A percentile compares a stretch with the other conserved stretches of the same genome.
Evolutionary conservation across 2,329 filamentous ascomycete genomes (phyloP).

Genomic region (Triangularia verruculosa): DNA sequence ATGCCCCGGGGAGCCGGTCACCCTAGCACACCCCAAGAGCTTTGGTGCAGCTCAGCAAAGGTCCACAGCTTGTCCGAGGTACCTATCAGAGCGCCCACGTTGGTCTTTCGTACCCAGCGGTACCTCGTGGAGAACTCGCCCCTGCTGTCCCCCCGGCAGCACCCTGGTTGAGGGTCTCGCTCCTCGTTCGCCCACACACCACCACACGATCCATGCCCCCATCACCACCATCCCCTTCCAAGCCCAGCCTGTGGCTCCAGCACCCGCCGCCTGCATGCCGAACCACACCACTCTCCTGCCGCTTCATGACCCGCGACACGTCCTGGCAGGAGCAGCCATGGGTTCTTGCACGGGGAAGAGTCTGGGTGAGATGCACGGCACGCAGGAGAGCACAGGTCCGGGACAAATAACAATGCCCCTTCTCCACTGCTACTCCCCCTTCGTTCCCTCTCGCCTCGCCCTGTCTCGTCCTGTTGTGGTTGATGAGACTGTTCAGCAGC

Average conservation of each 20-base stretch:
- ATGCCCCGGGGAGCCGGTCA: conserved; percentile 21
- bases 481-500: conserved; percentile 8
- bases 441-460: conserved; percentile 15
- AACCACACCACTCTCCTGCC: conserved; percentile 14
- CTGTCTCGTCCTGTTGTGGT: conserved; percentile 19
- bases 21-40: conserved; percentile 11
- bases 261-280: conserved; percentile 7
- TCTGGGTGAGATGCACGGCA: conserved; percentile 1
- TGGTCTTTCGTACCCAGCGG: conserved; percentile 6
- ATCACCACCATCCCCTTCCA: conserved; percentile 5
- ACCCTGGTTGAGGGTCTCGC: conserved; percentile 26
- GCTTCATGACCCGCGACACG: conserved; percentile 9
- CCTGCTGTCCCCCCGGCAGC: conserved; percentile 9
- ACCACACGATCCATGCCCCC: conserved; percentile 12
- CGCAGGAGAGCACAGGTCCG: conserved; percentile 5
- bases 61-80: conserved; percentile 6
- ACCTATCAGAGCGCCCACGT: conserved; percentile 1
- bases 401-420: conserved; percentile 3
- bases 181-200: conserved; percentile 18
- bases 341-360: background rate
- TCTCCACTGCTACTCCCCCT: conserved; percentile 6
- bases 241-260: conserved; percentile 1
- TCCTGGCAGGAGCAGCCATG: background rate
- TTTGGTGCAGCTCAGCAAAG: conserved; percentile 12
- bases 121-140: conserved; percentile 6